Evolutionary conservation across 768 basidiomycete species (phyloP), one percentile per base, ranked within the genome.

Genomic region (Sistotremastrum suecicum): DNA sequence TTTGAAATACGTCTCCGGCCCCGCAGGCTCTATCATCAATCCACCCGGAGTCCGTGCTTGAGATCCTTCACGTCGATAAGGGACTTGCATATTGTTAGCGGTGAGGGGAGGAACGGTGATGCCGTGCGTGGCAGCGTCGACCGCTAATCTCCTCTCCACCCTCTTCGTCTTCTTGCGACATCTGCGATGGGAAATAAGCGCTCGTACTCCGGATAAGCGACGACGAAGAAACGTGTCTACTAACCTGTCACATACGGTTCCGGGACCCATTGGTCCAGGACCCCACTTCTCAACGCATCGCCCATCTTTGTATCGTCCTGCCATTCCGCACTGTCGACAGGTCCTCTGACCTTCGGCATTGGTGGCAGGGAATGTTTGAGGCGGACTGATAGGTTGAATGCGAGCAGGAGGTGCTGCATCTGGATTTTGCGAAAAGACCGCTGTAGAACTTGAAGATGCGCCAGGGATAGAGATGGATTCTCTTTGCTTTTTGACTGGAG

Each of bases 271-370:
- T 41, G 84, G 84, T 4, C 84, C 84, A 28, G 84, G 83, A 1
- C 84, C 84, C 84, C 84, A 87, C 60, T 87, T 87, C 56, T 87
- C 84, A 43, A 87, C 83, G 57, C 84, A 87, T 53, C 84, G 84
- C 6, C 79, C 81, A 20, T 87, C 84, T 63, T 85, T 85, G 63
- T 86, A 87, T 1, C 83, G 66, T 0, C 84, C 84, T 0, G 75
- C 66, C 39, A 78, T 62, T 0, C 81, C 81, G 53, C 84, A 87
- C 54, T 83, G 80, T 4, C 83, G 66, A 57, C 84, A 86, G 42
- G 82, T 83, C 28, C 83, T 66, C 56, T 85, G 83, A 0, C 84
- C 84, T 43, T 71, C 66, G 1, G 69, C 65, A 54, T 83, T 83
- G 0, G 57, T 56, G 30, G 64, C 52, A 7, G 56, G 56, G 20